Conservation (phyloP, 2,329 filamentous ascomycete genomes). For the Penicillium vulpinum region DNA sequence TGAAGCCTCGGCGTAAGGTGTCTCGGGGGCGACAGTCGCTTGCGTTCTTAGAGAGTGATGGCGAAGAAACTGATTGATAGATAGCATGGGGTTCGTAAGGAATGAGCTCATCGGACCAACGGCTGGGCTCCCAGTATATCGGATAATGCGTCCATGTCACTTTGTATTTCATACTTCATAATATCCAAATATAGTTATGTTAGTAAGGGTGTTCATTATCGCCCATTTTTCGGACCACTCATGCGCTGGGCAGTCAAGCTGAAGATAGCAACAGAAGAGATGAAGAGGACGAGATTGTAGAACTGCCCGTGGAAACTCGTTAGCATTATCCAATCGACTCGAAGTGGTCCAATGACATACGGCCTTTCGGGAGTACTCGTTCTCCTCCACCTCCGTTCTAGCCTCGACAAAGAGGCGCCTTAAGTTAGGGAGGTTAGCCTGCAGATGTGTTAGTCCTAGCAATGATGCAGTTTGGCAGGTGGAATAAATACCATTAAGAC, state of each 20-base stretch:
- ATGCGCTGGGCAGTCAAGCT: slow-evolving; percentile 89
- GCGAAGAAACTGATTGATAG: slow-evolving; percentile 58
- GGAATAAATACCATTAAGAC: slow-evolving; percentile 21
- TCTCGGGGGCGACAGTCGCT: slow-evolving; percentile 47
- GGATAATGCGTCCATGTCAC: slow-evolving; percentile 2
- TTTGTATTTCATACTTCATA: slow-evolving; percentile 2
- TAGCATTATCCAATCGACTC: not conserved
- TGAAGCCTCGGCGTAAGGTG: slow-evolving; percentile 39
- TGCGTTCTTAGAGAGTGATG: slow-evolving; percentile 67
- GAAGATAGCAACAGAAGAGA: slow-evolving; percentile 93
- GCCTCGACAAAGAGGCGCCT: slow-evolving; percentile 94
- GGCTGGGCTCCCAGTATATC: not conserved
- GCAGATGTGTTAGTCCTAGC: slow-evolving; percentile 13
- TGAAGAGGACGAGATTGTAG: slow-evolving; percentile 95
- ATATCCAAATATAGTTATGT: slow-evolving; percentile 6
- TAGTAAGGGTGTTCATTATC: slow-evolving; percentile 25
- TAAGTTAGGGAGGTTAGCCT: slow-evolving; percentile 76
- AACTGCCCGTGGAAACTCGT: slow-evolving; percentile 67
- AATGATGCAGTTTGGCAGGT: not conserved
- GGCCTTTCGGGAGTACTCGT: slow-evolving; percentile 88
- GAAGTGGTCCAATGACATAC: slow-evolving; percentile 55
- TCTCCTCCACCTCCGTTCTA: slow-evolving; percentile 87
- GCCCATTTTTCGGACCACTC: slow-evolving; percentile 47
- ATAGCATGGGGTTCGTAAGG: not conserved
- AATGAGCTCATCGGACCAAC: not conserved